These are phyloP conservation scores for Malbranchea zuffiana DNA, from an alignment of 2,329 filamentous ascomycete species.

Conservation along the genomic window DNA sequence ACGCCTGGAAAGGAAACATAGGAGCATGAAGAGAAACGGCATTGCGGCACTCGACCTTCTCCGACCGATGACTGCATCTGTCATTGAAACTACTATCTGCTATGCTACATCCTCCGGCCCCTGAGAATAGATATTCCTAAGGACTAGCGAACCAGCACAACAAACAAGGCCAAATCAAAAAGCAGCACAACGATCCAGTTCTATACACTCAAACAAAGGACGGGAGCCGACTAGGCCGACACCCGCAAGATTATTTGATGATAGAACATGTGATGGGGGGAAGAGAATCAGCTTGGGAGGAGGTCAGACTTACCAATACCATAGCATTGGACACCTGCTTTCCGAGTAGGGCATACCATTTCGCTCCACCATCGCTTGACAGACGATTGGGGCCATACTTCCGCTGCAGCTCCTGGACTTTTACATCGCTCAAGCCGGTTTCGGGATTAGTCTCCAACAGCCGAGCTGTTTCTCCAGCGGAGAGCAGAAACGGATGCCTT, in stretches of 20 bases:
- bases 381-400: slow-evolving; percentile 43
- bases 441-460: slow-evolving; percentile 39
- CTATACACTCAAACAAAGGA: too few species aligned
- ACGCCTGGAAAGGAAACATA: not conserved
- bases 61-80: too few species aligned
- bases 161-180: too few species aligned
- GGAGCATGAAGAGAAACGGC: not conserved
- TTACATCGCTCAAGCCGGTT: slow-evolving; percentile 37
- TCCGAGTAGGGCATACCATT: slow-evolving; percentile 40
- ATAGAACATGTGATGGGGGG: not conserved
- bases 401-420: slow-evolving; percentile 36
- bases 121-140: too few species aligned
- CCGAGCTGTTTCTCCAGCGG: slow-evolving; percentile 30
- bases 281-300: too few species aligned
- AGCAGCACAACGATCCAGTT: too few species aligned
- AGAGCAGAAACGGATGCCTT: slow-evolving; percentile 26
- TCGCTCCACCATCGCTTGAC: slow-evolving; percentile 35
- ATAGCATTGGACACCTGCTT: slow-evolving; percentile 47
- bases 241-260: not conserved
- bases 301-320: slow-evolving; percentile 35
- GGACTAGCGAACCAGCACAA: too few species aligned
- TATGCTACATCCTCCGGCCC: slow-evolving; percentile 5
- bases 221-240: too few species aligned
- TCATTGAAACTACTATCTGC: slow-evolving; percentile 7
- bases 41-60: too few species aligned